Conservation (phyloP, 2,329 filamentous ascomycete species). For the Aspergillus flavus region DNA sequence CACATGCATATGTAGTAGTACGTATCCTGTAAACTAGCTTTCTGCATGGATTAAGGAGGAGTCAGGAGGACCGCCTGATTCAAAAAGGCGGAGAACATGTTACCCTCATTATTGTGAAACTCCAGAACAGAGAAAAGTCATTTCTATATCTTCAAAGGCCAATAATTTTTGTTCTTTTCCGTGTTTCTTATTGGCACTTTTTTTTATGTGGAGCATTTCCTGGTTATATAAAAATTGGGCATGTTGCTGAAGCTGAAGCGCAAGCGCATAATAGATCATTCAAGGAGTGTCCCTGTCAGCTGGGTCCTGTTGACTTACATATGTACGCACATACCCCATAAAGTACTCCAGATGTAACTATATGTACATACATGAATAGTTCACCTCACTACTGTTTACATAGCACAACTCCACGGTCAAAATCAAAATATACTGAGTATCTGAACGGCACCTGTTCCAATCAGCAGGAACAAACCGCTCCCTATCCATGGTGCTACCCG, state of each 20-base stretch:
- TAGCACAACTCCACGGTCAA: background rate
- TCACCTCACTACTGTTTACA: background rate
- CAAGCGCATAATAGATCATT: background rate
- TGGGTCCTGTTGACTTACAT: background rate
- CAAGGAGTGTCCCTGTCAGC: background rate
- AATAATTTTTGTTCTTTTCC: background rate
- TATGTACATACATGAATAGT: constrained; percentile 1
- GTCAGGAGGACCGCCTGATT: constrained; percentile 2
- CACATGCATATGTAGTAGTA: constrained; percentile 8
- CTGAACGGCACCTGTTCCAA: background rate
- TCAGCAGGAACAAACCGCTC: background rate
- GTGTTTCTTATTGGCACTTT: background rate
- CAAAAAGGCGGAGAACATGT: constrained; percentile 11
- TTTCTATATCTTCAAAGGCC: background rate
- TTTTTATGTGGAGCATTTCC: background rate
- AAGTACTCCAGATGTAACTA: constrained; percentile 1
- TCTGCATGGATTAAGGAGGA: constrained; percentile 10
- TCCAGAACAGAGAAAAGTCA: background rate
- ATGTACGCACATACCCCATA: background rate
- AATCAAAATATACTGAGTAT: background rate
- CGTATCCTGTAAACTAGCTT: background rate
- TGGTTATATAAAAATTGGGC: background rate
- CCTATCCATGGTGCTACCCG: background rate
- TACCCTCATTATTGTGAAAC: constrained; percentile 3
- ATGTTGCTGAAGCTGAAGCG: background rate